Evolutionary conservation across 805 yeast genomes (phyloP).

Genomic region (Ogataea sp.): DNA sequence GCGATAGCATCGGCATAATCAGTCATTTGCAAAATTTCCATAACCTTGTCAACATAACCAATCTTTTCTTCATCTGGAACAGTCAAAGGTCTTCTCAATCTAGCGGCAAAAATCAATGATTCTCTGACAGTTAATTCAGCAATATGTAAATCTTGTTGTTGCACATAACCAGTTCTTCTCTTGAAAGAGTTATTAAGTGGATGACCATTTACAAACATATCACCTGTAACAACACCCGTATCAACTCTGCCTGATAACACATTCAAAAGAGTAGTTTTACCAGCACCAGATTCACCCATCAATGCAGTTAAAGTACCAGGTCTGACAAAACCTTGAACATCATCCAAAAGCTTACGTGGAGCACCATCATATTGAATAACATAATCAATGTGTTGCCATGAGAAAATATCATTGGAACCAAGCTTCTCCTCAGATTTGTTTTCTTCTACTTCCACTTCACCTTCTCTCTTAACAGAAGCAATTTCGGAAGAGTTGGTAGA

Average conservation of each 20-base stretch:
- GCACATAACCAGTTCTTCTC: slow-evolving; percentile 49
- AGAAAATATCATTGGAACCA: slow-evolving; percentile 40
- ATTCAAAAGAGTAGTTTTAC: slow-evolving; percentile 51
- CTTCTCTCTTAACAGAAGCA: neutral
- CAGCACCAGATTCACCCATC: slow-evolving; percentile 63
- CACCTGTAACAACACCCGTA: slow-evolving; percentile 48
- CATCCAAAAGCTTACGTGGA: slow-evolving; percentile 32
- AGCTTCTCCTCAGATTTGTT: slow-evolving; percentile 10
- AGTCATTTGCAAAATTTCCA: slow-evolving; percentile 32
- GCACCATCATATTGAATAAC: slow-evolving; percentile 40
- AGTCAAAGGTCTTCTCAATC: slow-evolving; percentile 34
- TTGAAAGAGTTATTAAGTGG: slow-evolving; percentile 40
- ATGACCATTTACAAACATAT: slow-evolving; percentile 45
- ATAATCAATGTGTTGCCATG: slow-evolving; percentile 57
- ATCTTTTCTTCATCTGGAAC: slow-evolving; percentile 33
- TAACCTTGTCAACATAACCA: slow-evolving; percentile 34
- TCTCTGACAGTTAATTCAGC: slow-evolving; percentile 45
- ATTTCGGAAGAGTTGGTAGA: neutral
- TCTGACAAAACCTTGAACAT: slow-evolving; percentile 35
- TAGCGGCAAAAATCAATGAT: slow-evolving; percentile 39
- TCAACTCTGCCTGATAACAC: slow-evolving; percentile 43
- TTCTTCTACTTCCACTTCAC: slow-evolving; percentile 1
- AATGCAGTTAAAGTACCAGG: slow-evolving; percentile 54
- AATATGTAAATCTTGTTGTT: slow-evolving; percentile 47
- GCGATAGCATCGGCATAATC: slow-evolving; percentile 44